Evolutionary conservation across 345 rosid genomes (phyloP).

Genomic region (Arabidopsis suecica): DNA sequence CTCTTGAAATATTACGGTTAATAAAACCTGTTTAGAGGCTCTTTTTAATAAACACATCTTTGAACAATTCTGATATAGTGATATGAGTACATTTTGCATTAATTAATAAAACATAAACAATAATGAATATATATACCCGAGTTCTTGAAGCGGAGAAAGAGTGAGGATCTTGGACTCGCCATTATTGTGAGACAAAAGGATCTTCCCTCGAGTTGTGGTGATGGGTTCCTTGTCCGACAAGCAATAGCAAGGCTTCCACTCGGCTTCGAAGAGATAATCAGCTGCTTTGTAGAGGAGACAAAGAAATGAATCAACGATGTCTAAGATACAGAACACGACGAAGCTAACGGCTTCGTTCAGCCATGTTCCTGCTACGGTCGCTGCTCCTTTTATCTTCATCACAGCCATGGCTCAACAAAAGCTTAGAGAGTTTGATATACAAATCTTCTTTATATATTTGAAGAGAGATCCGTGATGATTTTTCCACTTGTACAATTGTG

Average conservation of each 20-base stretch:
- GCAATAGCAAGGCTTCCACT: slow-evolving; percentile 89
- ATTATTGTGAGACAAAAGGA: slow-evolving; percentile 44
- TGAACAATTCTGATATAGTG: slow-evolving; percentile 7
- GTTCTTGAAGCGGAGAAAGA: slow-evolving; percentile 41
- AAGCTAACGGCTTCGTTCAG: slow-evolving; percentile 67
- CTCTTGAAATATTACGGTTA: not conserved
- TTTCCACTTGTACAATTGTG: slow-evolving; percentile 11
- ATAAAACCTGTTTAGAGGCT: not conserved
- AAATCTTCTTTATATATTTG: slow-evolving; percentile 20
- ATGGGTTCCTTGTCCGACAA: slow-evolving; percentile 71
- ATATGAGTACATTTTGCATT: not conserved
- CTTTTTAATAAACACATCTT: not conserved
- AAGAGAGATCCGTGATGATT: slow-evolving; percentile 18
- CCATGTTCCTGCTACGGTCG: slow-evolving; percentile 50
- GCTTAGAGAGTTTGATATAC: slow-evolving; percentile 20
- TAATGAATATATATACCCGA: slow-evolving; percentile 34
- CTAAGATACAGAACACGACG: slow-evolving; percentile 77
- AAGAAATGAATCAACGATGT: slow-evolving; percentile 69
- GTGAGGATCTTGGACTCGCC: slow-evolving; percentile 47
- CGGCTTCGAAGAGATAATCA: slow-evolving; percentile 81
- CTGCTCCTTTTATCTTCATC: slow-evolving; percentile 42
- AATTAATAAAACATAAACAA: not conserved
- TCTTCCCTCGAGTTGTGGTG: slow-evolving; percentile 49
- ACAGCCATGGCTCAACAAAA: slow-evolving; percentile 34
- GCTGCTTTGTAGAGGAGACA: slow-evolving; percentile 75